Conservation (phyloP, 2,329 filamentous ascomycete species). For the Colletotrichum tropicicola region DNA sequence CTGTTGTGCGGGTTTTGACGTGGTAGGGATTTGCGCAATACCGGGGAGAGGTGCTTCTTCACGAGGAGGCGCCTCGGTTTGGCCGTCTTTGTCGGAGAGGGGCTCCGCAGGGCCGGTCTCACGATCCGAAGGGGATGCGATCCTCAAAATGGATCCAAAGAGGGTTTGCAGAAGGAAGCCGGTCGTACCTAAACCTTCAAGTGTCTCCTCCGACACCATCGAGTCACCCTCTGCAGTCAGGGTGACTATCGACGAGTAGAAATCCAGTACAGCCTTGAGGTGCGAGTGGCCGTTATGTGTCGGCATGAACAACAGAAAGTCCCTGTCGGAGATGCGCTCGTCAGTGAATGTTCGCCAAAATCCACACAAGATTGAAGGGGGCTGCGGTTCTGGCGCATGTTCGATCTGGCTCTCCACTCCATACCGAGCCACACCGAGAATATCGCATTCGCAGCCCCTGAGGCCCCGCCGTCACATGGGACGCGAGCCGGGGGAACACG, state of each 20-base stretch:
- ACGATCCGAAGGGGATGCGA: constrained; percentile 61
- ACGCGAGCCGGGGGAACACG: too few species aligned
- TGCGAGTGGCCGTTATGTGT: constrained; percentile 70
- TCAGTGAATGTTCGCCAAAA: constrained; percentile 3
- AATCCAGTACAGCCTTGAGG: constrained; percentile 85
- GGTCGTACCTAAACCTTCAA: constrained; percentile 93
- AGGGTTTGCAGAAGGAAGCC: constrained; percentile 75
- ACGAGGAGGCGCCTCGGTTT: constrained; percentile 9
- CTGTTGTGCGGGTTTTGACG: constrained; percentile 18
- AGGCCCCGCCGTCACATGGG: constrained; percentile 6
- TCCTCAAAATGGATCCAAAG: constrained; percentile 79
- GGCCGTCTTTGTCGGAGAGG: constrained; percentile 10
- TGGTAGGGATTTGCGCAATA: constrained; percentile 21
- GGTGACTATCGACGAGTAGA: constrained; percentile 89
- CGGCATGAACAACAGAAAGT: constrained; percentile 93
- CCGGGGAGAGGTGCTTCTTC: constrained; percentile 17
- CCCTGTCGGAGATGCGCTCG: constrained; percentile 56
- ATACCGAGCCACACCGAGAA: neutral
- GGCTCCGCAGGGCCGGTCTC: constrained; percentile 34
- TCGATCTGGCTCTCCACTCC: neutral
- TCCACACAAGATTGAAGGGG: neutral
- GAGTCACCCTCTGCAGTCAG: constrained; percentile 95
- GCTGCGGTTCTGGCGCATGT: neutral
- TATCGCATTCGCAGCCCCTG: constrained; percentile 1
- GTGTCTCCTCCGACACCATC: constrained; percentile 86